Base-by-base conservation (phyloP, 2,329 filamentous ascomycete species). In the Diplodia mutila region DNA sequence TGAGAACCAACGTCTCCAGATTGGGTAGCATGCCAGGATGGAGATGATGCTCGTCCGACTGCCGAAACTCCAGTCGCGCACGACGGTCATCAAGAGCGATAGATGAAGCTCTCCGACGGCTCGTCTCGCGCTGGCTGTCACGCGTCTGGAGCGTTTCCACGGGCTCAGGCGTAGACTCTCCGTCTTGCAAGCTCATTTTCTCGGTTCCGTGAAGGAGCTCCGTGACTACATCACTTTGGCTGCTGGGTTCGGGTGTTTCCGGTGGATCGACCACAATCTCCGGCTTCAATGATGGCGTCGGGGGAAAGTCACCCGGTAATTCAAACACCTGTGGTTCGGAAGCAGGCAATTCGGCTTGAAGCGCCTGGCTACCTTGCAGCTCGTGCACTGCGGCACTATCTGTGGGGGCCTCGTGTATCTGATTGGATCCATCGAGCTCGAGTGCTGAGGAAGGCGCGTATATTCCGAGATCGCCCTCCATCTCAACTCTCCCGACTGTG, bases 1-100 rank as follows among this genome's bases (percentile, higher is more conserved):
- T 88, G 53, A 89, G 76, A 2, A 87, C 80, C 4, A 89, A 73
- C 0, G 84, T 86, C 61, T 82, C 80, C 9, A 88, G 72, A 61
- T 84, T 82, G 12, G 85, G 83, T 3, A 88, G 75, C 77, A 85
- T 83, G 12, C 81, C 84, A 16, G 86, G 86, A 72, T 88, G 85
- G 9, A 88, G 75, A 27, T 72, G 69, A 39, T 74, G 71, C 37
- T 77, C 72, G 61, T 72, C 70, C 0, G 77, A 74, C 49, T 79
- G 76, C 4, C 76, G 74, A 37, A 76, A 66, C n/a, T 76, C 71
- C 5, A 78, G 68, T 14, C 73, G 71, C 37, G 74, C 71, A 63
- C 73, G 73, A 21, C 73, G 72, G 29, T 77, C 75, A 4, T 23
- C 66, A 23, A 27, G 42, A n/a, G 32, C 52, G 52, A 65, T 75